A percentile compares a stretch with the other conserved stretches of the same genome.
Evolutionary conservation across 176 grass and related monocot species (phyloP).

Genomic region (Hordeum vulgare): DNA sequence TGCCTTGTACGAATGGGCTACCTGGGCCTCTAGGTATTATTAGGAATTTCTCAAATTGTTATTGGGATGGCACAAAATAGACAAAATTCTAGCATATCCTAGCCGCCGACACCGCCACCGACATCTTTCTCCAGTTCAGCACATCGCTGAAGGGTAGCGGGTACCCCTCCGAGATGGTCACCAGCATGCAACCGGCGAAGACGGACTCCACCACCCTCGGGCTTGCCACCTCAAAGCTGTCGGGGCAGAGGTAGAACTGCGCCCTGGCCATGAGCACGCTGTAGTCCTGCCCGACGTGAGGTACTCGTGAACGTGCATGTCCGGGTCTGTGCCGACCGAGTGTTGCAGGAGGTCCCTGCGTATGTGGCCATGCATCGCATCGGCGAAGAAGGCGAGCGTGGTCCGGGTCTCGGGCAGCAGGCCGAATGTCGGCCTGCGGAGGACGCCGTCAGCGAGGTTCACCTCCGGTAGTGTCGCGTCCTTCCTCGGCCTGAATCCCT

Average conservation of each 20-base stretch:
- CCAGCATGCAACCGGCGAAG: constrained; percentile 66
- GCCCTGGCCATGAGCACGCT: constrained; percentile 47
- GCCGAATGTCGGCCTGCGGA: constrained; percentile 31
- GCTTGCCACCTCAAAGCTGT: constrained; percentile 85
- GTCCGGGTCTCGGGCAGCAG: constrained; percentile 21
- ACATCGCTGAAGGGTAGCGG: constrained; percentile 74
- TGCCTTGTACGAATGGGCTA: too few relatives aligned
- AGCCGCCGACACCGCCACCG: constrained; percentile 50
- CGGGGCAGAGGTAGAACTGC: constrained; percentile 85
- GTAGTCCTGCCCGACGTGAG: constrained; percentile 64
- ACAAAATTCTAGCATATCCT: too few relatives aligned
- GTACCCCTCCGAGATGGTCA: constrained; percentile 69
- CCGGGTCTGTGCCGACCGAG: constrained; percentile 50
- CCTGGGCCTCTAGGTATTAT: too few relatives aligned
- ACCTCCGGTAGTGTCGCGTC: constrained; percentile 84
- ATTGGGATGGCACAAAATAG: too few relatives aligned
- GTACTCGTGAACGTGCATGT: constrained; percentile 63
- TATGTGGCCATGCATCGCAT: constrained; percentile 58
- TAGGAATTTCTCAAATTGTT: too few relatives aligned
- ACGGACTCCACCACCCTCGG: constrained; percentile 74
- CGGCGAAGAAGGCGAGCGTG: constrained; percentile 79
- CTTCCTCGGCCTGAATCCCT: constrained; percentile 61
- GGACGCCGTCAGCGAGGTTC: constrained; percentile 61
- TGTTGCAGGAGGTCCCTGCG: constrained; percentile 41
- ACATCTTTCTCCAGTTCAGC: constrained; percentile 86